Percentiles rank a stretch among this genome's conserved stretches.
Conservation (phyloP, 2,329 filamentous ascomycete genomes). For the Ceratocystis huliohia region DNA sequence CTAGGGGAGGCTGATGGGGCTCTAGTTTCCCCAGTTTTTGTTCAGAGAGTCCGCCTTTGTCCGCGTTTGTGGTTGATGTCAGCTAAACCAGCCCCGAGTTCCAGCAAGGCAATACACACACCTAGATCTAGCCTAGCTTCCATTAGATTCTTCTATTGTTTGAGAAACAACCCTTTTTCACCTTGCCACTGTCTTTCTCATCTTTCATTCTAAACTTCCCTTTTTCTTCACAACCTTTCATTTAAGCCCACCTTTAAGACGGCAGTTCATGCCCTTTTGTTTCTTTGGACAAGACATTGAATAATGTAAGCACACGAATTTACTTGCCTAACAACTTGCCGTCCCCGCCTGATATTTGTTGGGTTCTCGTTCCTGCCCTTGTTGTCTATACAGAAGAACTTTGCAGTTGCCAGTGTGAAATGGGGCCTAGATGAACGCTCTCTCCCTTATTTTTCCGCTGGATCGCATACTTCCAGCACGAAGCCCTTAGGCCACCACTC, state of each 20-base stretch:
- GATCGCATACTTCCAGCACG: neutral
- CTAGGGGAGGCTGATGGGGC: neutral
- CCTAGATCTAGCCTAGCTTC: constrained; percentile 1
- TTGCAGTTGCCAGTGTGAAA: neutral
- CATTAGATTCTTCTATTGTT: neutral
- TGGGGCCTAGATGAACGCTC: neutral
- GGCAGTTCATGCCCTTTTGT: neutral
- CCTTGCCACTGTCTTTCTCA: neutral
- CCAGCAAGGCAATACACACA: neutral
- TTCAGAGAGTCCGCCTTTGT: neutral
- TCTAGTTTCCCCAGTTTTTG: neutral
- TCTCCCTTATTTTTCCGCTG: neutral
- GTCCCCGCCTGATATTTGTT: constrained; percentile 3
- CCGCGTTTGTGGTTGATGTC: neutral
- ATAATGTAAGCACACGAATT: constrained; percentile 10
- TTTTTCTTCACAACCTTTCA: constrained; percentile 5
- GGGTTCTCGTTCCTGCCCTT: constrained; percentile 1
- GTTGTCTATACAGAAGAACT: neutral
- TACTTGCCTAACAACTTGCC: neutral
- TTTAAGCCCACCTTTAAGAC: neutral
- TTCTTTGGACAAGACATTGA: neutral
- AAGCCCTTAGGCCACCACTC: neutral
- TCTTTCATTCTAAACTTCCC: constrained; percentile 6
- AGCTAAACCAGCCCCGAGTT: neutral
- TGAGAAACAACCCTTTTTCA: constrained; percentile 1